These are phyloP conservation scores for Digitaria exilis DNA, from an alignment of 202 grass and related monocot genomes.

Conservation along the genomic window DNA sequence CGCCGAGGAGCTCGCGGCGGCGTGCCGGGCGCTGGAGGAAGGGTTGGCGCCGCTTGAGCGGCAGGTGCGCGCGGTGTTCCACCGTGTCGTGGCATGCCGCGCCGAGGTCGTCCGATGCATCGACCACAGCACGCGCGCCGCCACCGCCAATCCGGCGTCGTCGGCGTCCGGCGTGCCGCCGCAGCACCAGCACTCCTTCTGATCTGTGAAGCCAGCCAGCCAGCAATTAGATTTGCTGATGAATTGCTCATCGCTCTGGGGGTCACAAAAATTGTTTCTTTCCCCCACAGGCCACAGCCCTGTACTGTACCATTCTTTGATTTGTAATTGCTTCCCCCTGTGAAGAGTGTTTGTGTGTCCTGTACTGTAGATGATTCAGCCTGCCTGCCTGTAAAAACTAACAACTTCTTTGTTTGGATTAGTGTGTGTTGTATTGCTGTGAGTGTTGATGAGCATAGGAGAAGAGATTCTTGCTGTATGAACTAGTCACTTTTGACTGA, in stretches of 20 bases:
- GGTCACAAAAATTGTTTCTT: neutral
- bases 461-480: constrained; percentile 27
- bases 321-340: neutral
- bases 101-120: constrained; percentile 60
- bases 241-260: neutral
- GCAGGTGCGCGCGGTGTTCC: constrained; percentile 86
- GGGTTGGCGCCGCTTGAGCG: constrained; percentile 71
- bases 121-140: constrained; percentile 52
- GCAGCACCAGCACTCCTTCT: constrained; percentile 49
- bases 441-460: constrained; percentile 23
- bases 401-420: constrained; percentile 27
- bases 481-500: neutral
- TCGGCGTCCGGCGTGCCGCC: constrained; percentile 29
- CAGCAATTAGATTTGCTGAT: neutral
- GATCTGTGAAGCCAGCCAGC: neutral
- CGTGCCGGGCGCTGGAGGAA: constrained; percentile 67
- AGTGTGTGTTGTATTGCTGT: neutral
- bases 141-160: constrained; percentile 6
- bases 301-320: constrained; percentile 56
- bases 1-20: constrained; percentile 60
- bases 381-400: constrained; percentile 45
- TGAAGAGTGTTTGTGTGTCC: neutral
- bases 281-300: neutral
- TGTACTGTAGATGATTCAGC: neutral
- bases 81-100: constrained; percentile 68